Conservation (phyloP, 2,329 filamentous ascomycete genomes). For the Aureobasidium sp. region DNA sequence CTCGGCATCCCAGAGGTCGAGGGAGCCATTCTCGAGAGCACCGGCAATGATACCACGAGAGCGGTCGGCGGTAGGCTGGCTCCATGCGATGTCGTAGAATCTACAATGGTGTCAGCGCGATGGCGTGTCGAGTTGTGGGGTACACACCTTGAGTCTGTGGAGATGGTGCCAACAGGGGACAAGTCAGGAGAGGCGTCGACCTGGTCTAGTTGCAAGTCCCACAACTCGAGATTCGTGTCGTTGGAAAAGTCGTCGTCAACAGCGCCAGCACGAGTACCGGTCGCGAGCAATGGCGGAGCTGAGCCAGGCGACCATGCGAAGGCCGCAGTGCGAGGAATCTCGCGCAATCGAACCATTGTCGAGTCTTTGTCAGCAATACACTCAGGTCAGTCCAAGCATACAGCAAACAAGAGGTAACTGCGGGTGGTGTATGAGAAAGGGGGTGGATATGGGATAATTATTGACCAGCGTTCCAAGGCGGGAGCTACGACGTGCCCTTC, state of each 20-base stretch:
- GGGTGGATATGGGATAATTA: conserved; percentile 9
- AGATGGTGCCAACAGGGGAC: conserved; percentile 74
- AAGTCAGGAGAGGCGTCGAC: conserved; percentile 71
- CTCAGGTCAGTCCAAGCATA: conserved; percentile 4
- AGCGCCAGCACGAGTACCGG: conserved; percentile 88
- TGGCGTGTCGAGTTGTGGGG: conserved; percentile 3
- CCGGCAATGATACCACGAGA: conserved; percentile 88
- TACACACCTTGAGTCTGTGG: conserved; percentile 77
- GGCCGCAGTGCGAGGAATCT: conserved; percentile 92
- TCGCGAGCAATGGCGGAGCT: conserved; percentile 74
- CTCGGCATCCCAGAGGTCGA: conserved; percentile 89
- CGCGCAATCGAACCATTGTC: conserved; percentile 87
- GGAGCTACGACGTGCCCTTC: conserved; percentile 8
- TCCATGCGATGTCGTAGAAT: conserved; percentile 97
- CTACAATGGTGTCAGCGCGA: conserved; percentile 41
- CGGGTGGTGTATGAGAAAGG: background rate
- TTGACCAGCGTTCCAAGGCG: conserved; percentile 5
- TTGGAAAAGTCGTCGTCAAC: conserved; percentile 97
- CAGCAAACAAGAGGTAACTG: background rate
- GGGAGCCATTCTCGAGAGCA: conserved; percentile 85
- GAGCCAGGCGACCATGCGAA: conserved; percentile 92
- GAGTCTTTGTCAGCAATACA: conserved; percentile 3
- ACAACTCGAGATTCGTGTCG: conserved; percentile 92
- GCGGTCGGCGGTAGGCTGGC: conserved; percentile 68
- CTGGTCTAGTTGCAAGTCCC: conserved; percentile 83